A percentile compares a stretch with the other conserved stretches of the same genome.
Conservation (phyloP, 176 grass and related monocot species). For the Coix lacrymajobi region DNA sequence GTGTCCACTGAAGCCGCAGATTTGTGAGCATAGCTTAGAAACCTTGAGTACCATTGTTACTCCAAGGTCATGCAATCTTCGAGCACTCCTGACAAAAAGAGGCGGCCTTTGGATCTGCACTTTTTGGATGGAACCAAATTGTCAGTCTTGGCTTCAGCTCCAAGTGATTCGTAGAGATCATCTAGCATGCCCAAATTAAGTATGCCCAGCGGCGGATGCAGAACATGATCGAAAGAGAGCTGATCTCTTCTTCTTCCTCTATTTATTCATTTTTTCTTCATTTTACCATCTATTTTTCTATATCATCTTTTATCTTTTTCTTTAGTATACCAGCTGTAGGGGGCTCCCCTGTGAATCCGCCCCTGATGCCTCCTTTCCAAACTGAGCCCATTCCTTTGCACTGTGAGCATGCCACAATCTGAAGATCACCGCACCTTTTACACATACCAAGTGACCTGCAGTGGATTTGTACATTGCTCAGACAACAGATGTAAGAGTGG, state of each 20-base stretch:
- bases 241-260: too few species aligned
- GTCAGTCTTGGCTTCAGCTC: constrained; percentile 38
- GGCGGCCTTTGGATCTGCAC: constrained; percentile 67
- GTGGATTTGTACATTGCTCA: not conserved
- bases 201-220: too few species aligned
- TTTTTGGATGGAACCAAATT: constrained; percentile 51
- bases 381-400: constrained; percentile 63
- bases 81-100: constrained; percentile 70
- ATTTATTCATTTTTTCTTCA: too few species aligned
- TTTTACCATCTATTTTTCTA: too few species aligned
- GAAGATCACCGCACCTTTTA: constrained; percentile 71
- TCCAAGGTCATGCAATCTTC: constrained; percentile 15
- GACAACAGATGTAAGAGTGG: not conserved
- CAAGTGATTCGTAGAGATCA: constrained; percentile 66
- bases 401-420: constrained; percentile 63
- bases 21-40: not conserved
- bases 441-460: constrained; percentile 84
- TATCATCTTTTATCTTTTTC: too few species aligned
- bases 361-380: constrained; percentile 64
- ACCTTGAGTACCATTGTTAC: not conserved
- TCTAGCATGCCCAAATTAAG: constrained; percentile 54
- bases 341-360: too few species aligned
- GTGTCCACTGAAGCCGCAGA: not conserved
- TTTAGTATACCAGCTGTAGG: too few species aligned
- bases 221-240: too few species aligned